These are phyloP conservation scores for Pythium pyrilobum DNA, from an alignment of 352 stramenopile genomes.

Conservation along the genomic window DNA sequence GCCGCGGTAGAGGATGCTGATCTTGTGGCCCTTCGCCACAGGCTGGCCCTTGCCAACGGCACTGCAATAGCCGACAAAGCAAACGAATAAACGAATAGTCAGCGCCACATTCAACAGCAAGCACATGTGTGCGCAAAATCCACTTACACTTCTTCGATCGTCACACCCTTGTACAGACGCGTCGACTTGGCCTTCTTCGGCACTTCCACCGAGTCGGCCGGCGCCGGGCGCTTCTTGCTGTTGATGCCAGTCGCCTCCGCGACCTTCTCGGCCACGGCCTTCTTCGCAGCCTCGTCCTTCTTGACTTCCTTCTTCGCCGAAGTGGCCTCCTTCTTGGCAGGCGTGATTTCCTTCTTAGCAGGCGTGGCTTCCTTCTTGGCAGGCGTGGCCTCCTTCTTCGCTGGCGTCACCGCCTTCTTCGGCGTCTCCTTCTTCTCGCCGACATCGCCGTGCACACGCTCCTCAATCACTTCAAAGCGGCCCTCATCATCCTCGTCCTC, in stretches of 20 bases:
- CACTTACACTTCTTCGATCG: constrained; percentile 71
- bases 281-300: constrained; percentile 30
- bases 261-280: constrained; percentile 38
- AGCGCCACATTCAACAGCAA: not conserved
- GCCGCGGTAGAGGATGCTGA: constrained; percentile 80
- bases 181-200: constrained; percentile 75
- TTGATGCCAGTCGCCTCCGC: constrained; percentile 30
- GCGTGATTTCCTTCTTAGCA: constrained; percentile 22
- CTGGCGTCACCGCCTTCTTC: constrained; percentile 14
- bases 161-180: constrained; percentile 72
- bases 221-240: constrained; percentile 65
- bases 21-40: constrained; percentile 59
- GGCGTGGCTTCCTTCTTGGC: constrained; percentile 24
- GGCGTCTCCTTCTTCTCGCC: constrained; percentile 27
- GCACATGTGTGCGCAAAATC: too few relatives aligned
- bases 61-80: constrained; percentile 23
- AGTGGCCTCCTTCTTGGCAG: constrained; percentile 19
- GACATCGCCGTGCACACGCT: constrained; percentile 50
- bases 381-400: constrained; percentile 12
- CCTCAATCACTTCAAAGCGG: constrained; percentile 75
- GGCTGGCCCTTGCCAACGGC: constrained; percentile 64
- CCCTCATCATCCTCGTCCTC: constrained; percentile 39
- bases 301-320: constrained; percentile 22
- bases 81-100: not conserved
- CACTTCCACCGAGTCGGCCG: constrained; percentile 51